Evolutionary conservation across 495 filamentous ascomycete genomes (phyloP).

Genomic region (Neurospora tetraspora): DNA sequence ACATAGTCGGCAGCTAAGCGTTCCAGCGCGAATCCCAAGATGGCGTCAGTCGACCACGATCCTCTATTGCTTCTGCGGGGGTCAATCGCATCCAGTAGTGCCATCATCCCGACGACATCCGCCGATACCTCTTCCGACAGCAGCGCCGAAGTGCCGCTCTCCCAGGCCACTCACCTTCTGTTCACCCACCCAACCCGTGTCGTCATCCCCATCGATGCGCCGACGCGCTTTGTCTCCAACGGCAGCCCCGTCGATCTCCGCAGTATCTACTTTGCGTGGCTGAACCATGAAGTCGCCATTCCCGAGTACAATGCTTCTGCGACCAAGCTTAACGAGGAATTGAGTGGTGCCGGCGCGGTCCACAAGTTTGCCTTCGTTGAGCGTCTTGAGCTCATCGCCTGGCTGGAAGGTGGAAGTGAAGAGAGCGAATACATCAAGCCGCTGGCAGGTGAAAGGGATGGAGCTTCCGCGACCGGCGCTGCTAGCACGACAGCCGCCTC

Average conservation of each 20-base stretch:
- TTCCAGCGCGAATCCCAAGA: constrained; percentile 7
- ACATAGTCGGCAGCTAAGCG: not conserved
- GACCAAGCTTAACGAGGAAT: constrained; percentile 68
- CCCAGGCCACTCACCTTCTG: constrained; percentile 70
- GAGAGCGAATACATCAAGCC: constrained; percentile 88
- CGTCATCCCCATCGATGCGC: constrained; percentile 59
- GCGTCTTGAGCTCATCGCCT: constrained; percentile 79
- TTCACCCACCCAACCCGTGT: constrained; percentile 57
- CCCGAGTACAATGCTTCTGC: constrained; percentile 82
- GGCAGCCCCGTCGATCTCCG: constrained; percentile 71
- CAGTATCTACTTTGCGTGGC: constrained; percentile 90
- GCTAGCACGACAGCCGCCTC: constrained; percentile 36
- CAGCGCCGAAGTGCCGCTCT: constrained; percentile 40
- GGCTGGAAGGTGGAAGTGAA: constrained; percentile 80
- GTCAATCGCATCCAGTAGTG: constrained; percentile 55
- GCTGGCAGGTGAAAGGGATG: constrained; percentile 52
- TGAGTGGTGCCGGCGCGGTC: constrained; percentile 53
- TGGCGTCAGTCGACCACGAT: constrained; percentile 43
- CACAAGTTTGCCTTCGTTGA: constrained; percentile 85
- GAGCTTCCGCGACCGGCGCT: constrained; percentile 32
- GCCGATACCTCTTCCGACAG: constrained; percentile 36
- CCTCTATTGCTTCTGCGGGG: constrained; percentile 71
- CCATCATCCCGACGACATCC: constrained; percentile 62
- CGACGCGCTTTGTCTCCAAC: constrained; percentile 71
- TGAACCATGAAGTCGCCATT: constrained; percentile 78